Base-by-base conservation (phyloP, 2,329 filamentous ascomycete species). In the Ophiocordyceps camponoti-rufipedis region DNA sequence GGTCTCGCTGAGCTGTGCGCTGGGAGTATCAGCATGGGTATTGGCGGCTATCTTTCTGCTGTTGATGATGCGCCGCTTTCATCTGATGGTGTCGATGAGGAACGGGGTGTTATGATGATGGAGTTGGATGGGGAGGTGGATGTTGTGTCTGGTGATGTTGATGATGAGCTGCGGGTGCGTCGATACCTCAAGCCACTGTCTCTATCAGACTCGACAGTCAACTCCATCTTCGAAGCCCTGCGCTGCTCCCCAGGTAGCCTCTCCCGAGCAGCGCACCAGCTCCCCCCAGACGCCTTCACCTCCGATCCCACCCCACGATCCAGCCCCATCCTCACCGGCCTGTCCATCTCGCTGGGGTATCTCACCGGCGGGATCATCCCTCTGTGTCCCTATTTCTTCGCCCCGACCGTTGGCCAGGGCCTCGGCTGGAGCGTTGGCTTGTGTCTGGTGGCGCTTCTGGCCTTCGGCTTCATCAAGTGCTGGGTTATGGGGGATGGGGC, bases 21-120 rank as follows among this genome's bases (percentile, higher is more conserved):
- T 0, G 80, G 82, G 2, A 74, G 77, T 42, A 82, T 85, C 48
- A 81, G 75, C 42, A 85, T 85, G 81, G 81, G 80, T 3, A 69
- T 85, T 13, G 78, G 81, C 16, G 80, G 78, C 12, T 85, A 80
- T 53, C 63, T 85, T 1, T 75, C 78, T 1, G 77, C 78, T 45
- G 62, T 56, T 54, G 71, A 54, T 38, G 60, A 62, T 13, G 38
- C 56, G 28, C 52, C 50, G 2, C 42, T 2, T 16, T 45, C 8
- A 23, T 38, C n/a, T 38, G 16, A 19, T 12, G 43, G n/a, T 1
- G 51, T 54, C 12, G 50, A 55, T 1, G 55, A 58, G 23, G 54
- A 56, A 39, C 46, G 45, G 7, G 45, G 46, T 0, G 53, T 55
- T 5, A 61, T 61, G 51, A 47, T 62, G 29, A 31, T 31, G 29